Evolutionary conservation across 139 green algal genomes (phyloP).

Genomic region (Tetraselmis chui): DNA sequence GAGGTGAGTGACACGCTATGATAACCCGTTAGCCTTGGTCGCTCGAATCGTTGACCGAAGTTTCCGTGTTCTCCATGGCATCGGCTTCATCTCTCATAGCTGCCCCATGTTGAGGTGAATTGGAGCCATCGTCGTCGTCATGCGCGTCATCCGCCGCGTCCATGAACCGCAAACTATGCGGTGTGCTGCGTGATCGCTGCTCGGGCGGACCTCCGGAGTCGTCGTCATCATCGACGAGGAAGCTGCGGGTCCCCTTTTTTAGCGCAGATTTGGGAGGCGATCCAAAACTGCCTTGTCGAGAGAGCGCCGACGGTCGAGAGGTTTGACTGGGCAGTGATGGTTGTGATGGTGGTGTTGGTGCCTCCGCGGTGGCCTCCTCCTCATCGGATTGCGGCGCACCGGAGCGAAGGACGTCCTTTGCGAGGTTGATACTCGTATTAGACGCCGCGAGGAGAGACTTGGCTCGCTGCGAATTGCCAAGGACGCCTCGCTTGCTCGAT

Average conservation of each 20-base stretch:
- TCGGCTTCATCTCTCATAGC: too few species aligned
- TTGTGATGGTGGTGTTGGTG: not conserved
- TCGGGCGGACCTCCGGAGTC: not conserved
- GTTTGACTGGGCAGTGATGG: not conserved
- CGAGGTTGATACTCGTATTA: not conserved
- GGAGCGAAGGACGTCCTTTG: not conserved
- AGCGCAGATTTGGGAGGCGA: not conserved
- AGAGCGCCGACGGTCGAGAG: not conserved
- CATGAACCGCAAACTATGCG: not conserved
- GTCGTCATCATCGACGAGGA: too few species aligned
- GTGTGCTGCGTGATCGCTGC: not conserved
- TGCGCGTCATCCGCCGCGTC: not conserved
- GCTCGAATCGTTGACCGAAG: too few species aligned
- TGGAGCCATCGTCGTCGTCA: too few species aligned
- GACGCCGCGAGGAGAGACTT: not conserved
- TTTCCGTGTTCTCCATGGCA: too few species aligned
- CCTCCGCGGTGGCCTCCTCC: not conserved
- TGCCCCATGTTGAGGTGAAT: too few species aligned
- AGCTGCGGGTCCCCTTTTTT: too few species aligned
- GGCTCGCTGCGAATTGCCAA: not conserved
- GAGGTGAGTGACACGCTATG: too few species aligned
- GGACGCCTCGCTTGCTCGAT: not conserved
- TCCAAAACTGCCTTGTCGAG: not conserved
- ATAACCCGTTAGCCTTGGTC: too few species aligned
- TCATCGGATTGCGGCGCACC: not conserved